Conservation (phyloP, 2,329 filamentous ascomycete genomes). For the Xylariales sp. region DNA sequence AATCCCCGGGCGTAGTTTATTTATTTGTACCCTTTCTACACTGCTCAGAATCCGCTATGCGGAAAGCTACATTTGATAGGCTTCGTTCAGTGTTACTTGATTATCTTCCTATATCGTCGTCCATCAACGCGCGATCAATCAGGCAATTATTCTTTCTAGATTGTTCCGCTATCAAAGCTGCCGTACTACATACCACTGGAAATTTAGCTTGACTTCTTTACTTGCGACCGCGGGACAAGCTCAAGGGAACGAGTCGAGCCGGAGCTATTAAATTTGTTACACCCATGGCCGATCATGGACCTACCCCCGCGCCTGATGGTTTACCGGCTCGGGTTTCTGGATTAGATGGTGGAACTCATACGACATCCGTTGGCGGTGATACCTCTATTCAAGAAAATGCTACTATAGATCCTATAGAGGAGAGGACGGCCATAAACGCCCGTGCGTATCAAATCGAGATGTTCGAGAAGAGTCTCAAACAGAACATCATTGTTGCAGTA, state of each 20-base stretch:
- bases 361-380: constrained; percentile 5
- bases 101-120: neutral
- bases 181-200: too few relatives aligned
- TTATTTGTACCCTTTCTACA: neutral
- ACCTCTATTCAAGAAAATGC: constrained; percentile 1
- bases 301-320: constrained; percentile 10
- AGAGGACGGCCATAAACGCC: constrained; percentile 53
- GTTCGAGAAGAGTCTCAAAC: constrained; percentile 74
- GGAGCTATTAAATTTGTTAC: neutral
- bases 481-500: constrained; percentile 79
- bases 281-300: neutral
- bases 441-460: constrained; percentile 81
- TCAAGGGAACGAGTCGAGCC: neutral
- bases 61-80: neutral
- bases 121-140: neutral
- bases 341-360: neutral
- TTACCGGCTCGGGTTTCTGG: neutral
- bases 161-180: neutral
- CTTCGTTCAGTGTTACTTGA: neutral
- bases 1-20: neutral
- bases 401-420: constrained; percentile 33
- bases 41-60: neutral
- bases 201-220: neutral
- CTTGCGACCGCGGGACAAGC: neutral
- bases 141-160: neutral